Percentiles rank a stretch among this genome's conserved stretches.
Evolutionary conservation across 176 grass and related monocot genomes (phyloP).

Genomic region (Urochloa ruziziensis): DNA sequence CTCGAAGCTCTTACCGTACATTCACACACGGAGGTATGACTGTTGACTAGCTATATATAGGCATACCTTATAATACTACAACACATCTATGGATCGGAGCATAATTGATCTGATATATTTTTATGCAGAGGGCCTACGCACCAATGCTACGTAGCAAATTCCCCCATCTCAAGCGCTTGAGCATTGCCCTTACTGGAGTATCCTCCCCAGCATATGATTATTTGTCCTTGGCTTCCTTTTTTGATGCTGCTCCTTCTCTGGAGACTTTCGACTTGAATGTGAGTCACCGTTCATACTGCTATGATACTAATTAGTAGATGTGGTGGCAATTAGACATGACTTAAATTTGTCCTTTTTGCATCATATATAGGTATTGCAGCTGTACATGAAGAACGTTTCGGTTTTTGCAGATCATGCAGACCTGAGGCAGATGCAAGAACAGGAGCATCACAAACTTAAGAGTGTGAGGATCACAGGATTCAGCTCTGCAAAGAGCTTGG

Average conservation of each 20-base stretch:
- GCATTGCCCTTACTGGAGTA: accelerated
- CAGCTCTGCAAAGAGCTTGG: not conserved
- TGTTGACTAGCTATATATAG: too few relatives aligned
- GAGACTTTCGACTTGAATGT: not conserved
- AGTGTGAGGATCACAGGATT: not conserved
- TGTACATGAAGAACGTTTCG: too few relatives aligned
- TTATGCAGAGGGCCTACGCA: not conserved
- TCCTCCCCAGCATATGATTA: too few relatives aligned
- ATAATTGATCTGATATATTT: too few relatives aligned
- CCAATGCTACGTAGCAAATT: not conserved
- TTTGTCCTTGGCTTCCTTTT: not conserved
- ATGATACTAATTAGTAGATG: not conserved
- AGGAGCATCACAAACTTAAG: not conserved
- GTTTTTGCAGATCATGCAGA: too few relatives aligned
- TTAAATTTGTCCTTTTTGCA: too few relatives aligned
- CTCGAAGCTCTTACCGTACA: not conserved
- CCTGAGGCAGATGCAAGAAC: too few relatives aligned
- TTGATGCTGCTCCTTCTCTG: not conserved
- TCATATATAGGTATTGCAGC: too few relatives aligned
- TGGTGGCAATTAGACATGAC: too few relatives aligned
- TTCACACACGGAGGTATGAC: not conserved
- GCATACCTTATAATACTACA: too few relatives aligned
- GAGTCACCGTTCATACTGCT: not conserved
- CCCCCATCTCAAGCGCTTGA: not conserved
- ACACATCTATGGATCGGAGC: too few relatives aligned